A percentile compares a stretch with the other conserved stretches of the same genome.
phyloP scores from a whole-genome alignment of 1,284 basidiomycete genomes.

The Malassezia obtusa region DNA sequence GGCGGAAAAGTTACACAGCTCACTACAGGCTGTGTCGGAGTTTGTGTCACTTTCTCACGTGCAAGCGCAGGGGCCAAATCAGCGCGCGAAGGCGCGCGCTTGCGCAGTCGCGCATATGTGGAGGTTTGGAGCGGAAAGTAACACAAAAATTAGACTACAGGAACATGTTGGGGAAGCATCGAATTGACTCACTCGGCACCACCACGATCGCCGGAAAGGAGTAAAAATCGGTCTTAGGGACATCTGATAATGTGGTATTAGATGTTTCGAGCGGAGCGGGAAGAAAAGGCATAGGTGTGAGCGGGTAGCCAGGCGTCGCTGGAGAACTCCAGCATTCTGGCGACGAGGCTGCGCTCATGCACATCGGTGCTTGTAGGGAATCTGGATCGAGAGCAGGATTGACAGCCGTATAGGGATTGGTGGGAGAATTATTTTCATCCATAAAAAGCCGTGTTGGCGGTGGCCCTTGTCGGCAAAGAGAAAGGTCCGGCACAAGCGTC shows the following conservation, averaged over 20 bases:
- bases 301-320: background rate
- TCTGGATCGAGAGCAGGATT: background rate
- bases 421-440: no score
- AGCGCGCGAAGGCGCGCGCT: background rate
- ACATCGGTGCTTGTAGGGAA: background rate
- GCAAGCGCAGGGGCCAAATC: background rate
- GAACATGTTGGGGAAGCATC: no score
- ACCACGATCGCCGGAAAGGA: no score
- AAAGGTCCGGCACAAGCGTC: no score
- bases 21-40: background rate
- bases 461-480: no score
- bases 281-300: background rate
- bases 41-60: slow-evolving; percentile 10
- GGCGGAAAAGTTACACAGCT: background rate
- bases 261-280: background rate
- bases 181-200: no score
- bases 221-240: no score
- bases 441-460: no score
- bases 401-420: background rate
- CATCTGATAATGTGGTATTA: no score
- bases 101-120: background rate
- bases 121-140: background rate
- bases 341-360: slow-evolving; percentile 1
- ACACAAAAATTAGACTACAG: no score
- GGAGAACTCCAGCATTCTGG: slow-evolving; percentile 1